A percentile compares a stretch with the other conserved stretches of the same genome.
These are phyloP conservation scores for Fraxinus americana DNA, from an alignment of 257 asterid species.

Conservation along the genomic window DNA sequence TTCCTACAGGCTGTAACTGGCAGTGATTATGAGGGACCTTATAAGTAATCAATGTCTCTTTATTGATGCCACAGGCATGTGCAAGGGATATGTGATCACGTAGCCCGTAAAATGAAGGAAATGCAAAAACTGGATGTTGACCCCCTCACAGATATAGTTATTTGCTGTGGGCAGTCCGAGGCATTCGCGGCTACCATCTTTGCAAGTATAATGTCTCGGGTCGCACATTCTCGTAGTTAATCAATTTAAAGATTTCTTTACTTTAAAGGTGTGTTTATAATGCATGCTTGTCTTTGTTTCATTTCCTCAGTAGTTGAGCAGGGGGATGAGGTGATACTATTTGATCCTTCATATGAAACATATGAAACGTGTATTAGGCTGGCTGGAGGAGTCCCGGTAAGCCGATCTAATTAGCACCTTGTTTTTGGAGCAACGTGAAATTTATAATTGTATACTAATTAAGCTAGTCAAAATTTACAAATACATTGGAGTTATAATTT, in stretches of 20 bases:
- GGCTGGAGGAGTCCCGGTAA: conserved; percentile 93
- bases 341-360: conserved; percentile 85
- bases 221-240: neutral
- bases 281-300: neutral
- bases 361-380: conserved; percentile 79
- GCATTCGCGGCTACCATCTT: conserved; percentile 86
- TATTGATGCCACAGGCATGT: conserved; percentile 53
- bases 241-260: neutral
- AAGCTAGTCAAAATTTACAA: neutral
- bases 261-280: neutral
- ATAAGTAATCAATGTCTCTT: neutral
- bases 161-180: conserved; percentile 93
- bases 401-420: conserved; percentile 24
- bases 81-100: conserved; percentile 70
- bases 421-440: neutral
- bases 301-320: conserved; percentile 61
- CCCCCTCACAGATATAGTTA: conserved; percentile 67
- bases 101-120: conserved; percentile 61
- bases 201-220: conserved; percentile 49
- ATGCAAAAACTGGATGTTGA: conserved; percentile 64
- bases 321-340: conserved; percentile 85
- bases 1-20: neutral
- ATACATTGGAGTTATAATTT: conserved; percentile 11
- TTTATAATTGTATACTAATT: neutral
- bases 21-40: neutral